Evolutionary conservation across 2,329 filamentous ascomycete species (phyloP), one percentile per base, ranked within the genome.

Genomic region (Ophiostoma ips): DNA sequence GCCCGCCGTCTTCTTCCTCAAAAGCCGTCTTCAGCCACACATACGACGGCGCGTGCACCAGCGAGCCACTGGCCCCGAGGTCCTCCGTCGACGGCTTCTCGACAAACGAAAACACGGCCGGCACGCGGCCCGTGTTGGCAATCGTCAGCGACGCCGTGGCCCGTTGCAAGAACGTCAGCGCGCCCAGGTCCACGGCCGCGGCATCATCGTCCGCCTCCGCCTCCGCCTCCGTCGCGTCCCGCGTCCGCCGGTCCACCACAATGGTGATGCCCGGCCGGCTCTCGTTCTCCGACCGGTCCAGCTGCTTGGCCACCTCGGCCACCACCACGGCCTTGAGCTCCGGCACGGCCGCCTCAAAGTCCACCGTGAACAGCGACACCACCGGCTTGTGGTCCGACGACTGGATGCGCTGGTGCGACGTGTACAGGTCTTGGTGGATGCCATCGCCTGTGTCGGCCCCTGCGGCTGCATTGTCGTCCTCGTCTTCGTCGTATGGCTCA

Each of bases 341-440:
- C 0, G 88, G 84, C 0, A 94, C 80, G 1, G 95, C 85, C 0
- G 86, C 84, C 55, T 95, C 86, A 61, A 92, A 95, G 41, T 84
- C 82, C 8, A 98, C 66, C 0, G 77, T 83, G 61, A 96, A 96
- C 1, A 89, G 70, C 1, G 88, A 87, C 52, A 82, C 78, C 2
- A 98, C 68, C 0, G 92, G 94, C 63, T 98, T 98, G 66, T 98
- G 92, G 59, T 98, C 92, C 0, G 90, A 96, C 1, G 90, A 95
- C 15, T 86, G 76, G 21, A 98, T 82, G 16, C 84, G 76, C 63
- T 96, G 92, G 60, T 96, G 87, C 0, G 89, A 90, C 0, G 81
- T 79, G 62, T 98, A 98, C 52, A 84, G 65, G 50, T 80, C 75
- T 33, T 79, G 65, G 24, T 64, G 64, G 55, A 83, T 73, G 50